Evolutionary conservation across 768 basidiomycete genomes (phyloP), one percentile per base, ranked within the genome.

Genomic region (Termitomyces sp.): DNA sequence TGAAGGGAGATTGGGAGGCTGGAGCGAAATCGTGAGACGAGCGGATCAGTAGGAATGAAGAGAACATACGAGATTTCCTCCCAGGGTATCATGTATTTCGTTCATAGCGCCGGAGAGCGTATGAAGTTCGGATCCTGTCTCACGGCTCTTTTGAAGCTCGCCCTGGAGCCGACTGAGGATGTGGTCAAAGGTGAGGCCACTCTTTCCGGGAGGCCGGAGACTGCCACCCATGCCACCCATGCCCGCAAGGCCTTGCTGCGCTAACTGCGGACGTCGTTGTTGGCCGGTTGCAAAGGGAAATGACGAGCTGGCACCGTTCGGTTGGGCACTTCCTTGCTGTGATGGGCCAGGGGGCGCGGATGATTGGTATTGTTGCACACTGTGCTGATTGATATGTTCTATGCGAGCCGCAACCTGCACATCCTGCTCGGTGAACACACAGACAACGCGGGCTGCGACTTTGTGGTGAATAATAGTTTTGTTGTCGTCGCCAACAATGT

Each of bases 401-500:
- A 81, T 81, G 40, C 86, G 85, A 2, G 84, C 82, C 36, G 88
- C 88, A 47, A 84, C 79, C 59, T 83, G 85, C 1, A 84, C 88
- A 66, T 99, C 97, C 58, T 92, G 90, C 43, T 93, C 87, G 0
- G 80, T 83, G 63, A 96, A 87, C 5, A 98, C 84, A 65, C 95
- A 94, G 54, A 92, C 82, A 36, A 94, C 94, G 30, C 92, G 90
- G 4, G 96, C 94, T 10, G 97, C 94, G 54, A 98, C 97, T 72
- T 99, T 98, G 76, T 98, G 95, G 73, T 99, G 97, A 50, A 98
- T 87, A 57, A 98, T 94, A 2, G 92, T 95, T 73, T 92, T 92
- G 79, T 95, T 97, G 77, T 99, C 97, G 67, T 99, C 97, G 61
- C 92, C 91, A 54, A 97, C 92, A 61, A 99, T 99, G 75, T 98